These are phyloP conservation scores for Macrocystidia cucumis DNA, from an alignment of 1,284 basidiomycete genomes.

Conservation along the genomic window DNA sequence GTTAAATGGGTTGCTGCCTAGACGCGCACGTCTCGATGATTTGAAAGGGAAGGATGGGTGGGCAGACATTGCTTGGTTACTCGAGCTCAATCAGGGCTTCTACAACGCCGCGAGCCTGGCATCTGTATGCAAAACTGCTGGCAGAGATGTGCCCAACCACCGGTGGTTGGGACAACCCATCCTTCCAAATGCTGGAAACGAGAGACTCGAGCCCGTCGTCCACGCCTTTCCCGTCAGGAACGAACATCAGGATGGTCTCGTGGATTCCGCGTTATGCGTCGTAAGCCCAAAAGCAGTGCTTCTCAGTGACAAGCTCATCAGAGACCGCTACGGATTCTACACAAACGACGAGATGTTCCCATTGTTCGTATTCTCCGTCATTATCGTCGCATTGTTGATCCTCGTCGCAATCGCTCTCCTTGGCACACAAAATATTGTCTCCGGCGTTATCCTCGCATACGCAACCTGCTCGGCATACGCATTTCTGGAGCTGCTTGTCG, in stretches of 20 bases:
- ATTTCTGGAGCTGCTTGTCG: constrained; percentile 7
- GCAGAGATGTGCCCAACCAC: too few species aligned
- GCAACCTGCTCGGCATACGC: constrained; percentile 1
- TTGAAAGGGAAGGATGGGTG: constrained; percentile 15
- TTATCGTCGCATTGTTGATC: background rate
- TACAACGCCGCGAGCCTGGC: constrained; percentile 17
- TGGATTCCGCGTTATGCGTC: constrained; percentile 6
- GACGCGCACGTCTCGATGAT: constrained; percentile 14
- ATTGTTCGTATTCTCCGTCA: too few species aligned
- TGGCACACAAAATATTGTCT: background rate
- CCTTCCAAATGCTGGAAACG: constrained; percentile 12
- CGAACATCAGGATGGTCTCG: background rate
- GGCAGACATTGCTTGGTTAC: constrained; percentile 17
- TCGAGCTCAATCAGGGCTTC: constrained; percentile 20
- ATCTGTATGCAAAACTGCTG: constrained; percentile 14
- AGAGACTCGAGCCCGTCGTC: constrained; percentile 16
- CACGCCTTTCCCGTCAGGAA: constrained; percentile 13
- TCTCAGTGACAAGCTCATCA: constrained; percentile 4
- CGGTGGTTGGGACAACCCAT: constrained; percentile 17
- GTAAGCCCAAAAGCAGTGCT: constrained; percentile 8
- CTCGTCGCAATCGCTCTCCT: background rate
- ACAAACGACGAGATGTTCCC: constrained; percentile 7
- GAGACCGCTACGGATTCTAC: constrained; percentile 11
- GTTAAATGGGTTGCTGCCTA: constrained; percentile 17
- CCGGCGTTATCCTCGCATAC: background rate